These are phyloP conservation scores for Coelastrella sp. DNA, from an alignment of 139 green algal genomes.

Conservation along the genomic window DNA sequence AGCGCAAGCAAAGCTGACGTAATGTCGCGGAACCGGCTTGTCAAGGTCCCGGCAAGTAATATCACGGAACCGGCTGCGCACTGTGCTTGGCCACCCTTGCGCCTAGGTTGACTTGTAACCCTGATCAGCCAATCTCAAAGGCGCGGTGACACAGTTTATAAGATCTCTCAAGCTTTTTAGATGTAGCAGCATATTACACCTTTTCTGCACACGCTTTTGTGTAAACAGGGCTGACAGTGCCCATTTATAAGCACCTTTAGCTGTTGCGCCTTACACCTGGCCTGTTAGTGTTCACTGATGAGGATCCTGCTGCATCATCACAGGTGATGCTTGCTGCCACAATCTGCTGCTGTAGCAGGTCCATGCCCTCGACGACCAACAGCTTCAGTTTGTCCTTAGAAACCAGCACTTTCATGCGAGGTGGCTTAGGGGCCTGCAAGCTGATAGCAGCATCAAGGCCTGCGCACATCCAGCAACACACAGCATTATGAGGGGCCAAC, in stretches of 20 bases:
- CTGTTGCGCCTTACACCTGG: too few relatives aligned
- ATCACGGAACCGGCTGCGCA: neutral
- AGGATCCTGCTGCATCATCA: neutral
- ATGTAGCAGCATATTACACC: too few relatives aligned
- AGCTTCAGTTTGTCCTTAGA: conserved; percentile 10
- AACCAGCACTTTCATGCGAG: conserved; percentile 10
- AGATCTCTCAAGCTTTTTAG: too few relatives aligned
- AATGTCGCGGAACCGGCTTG: neutral
- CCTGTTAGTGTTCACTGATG: neutral
- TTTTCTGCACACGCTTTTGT: too few relatives aligned
- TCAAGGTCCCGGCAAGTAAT: neutral
- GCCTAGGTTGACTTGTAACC: too few relatives aligned
- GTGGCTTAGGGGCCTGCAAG: neutral
- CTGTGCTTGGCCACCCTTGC: too few relatives aligned
- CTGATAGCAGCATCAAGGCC: neutral
- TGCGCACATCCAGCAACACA: neutral
- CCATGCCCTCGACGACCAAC: neutral
- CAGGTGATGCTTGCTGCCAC: neutral
- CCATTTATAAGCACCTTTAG: too few relatives aligned
- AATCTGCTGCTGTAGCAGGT: neutral
- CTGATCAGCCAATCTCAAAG: too few relatives aligned
- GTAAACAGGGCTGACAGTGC: too few relatives aligned
- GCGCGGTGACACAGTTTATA: too few relatives aligned
- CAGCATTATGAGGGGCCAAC: neutral
- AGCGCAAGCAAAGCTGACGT: neutral